Conservation (phyloP, 345 rosid genomes). For the Draba incana region DNA sequence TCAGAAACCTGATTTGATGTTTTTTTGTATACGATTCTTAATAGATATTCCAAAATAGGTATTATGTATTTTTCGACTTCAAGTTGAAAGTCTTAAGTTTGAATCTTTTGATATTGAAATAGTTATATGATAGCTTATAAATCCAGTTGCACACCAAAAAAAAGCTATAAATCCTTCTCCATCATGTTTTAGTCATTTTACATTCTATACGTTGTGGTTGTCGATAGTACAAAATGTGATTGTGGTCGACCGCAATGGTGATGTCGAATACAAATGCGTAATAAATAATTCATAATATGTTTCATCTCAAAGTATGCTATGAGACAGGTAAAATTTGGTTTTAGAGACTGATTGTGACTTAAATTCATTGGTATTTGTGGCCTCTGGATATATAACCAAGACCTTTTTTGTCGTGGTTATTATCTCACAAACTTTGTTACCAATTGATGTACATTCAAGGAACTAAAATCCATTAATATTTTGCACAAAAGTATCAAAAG, state of each 20-base stretch:
- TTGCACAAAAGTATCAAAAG: neutral
- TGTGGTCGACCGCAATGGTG: neutral
- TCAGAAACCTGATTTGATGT: slow-evolving; percentile 28
- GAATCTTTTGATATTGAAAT: neutral
- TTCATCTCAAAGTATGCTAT: neutral
- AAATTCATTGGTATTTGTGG: neutral
- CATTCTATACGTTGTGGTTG: slow-evolving; percentile 2
- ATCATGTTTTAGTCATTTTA: neutral
- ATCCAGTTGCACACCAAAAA: neutral
- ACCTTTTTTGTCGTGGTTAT: neutral
- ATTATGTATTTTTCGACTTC: slow-evolving; percentile 9
- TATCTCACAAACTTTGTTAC: neutral
- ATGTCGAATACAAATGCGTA: neutral
- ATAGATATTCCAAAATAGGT: slow-evolving; percentile 23
- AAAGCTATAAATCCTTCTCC: neutral
- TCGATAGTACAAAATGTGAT: neutral
- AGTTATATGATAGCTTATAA: slow-evolving; percentile 6
- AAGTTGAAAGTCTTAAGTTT: neutral
- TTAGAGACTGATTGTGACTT: neutral
- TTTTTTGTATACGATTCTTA: slow-evolving; percentile 21
- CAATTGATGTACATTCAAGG: neutral
- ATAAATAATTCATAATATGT: neutral
- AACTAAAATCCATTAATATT: neutral
- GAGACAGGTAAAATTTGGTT: neutral
- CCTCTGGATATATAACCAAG: neutral